Percentiles rank a stretch among this genome's conserved stretches.
phyloP scores from a whole-genome alignment of 306 rosid species.

The Arachis hypogaea region DNA sequence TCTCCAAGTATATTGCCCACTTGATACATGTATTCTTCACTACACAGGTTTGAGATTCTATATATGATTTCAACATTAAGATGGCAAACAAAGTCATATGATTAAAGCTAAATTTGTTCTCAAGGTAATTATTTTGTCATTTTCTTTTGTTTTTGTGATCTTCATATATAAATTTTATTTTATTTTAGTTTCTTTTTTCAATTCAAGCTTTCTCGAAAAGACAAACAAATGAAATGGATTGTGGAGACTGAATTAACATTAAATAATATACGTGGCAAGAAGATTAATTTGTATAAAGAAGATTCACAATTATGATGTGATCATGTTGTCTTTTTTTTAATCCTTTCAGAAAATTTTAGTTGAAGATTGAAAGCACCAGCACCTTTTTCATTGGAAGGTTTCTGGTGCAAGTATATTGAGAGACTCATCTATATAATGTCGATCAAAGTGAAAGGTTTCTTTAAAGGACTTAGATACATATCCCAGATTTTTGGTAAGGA shows the following conservation, averaged over 20 bases:
- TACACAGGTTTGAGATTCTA: slow-evolving; percentile 17
- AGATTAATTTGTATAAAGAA: neutral
- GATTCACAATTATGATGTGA: slow-evolving; percentile 11
- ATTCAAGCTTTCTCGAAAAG: neutral
- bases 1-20: neutral
- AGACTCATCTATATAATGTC: slow-evolving; percentile 49
- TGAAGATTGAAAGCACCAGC: slow-evolving; percentile 39
- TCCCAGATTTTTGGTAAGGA: slow-evolving; percentile 77
- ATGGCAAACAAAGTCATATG: slow-evolving; percentile 1
- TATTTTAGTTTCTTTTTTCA: neutral
- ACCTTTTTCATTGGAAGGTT: slow-evolving; percentile 26
- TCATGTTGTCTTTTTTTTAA: slow-evolving; percentile 4
- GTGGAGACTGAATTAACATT: neutral
- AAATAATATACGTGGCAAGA: neutral
- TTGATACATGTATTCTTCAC: slow-evolving; percentile 10
- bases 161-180: neutral
- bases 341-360: slow-evolving; percentile 6
- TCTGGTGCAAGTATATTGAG: slow-evolving; percentile 34
- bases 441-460: slow-evolving; percentile 73
- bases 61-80: slow-evolving; percentile 23
- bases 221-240: neutral
- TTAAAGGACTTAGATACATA: slow-evolving; percentile 82
- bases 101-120: slow-evolving; percentile 3
- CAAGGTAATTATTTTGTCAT: slow-evolving; percentile 15
- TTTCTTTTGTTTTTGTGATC: neutral